These are phyloP conservation scores for Dryas drummondii DNA, from an alignment of 306 rosid species.

Conservation along the genomic window DNA sequence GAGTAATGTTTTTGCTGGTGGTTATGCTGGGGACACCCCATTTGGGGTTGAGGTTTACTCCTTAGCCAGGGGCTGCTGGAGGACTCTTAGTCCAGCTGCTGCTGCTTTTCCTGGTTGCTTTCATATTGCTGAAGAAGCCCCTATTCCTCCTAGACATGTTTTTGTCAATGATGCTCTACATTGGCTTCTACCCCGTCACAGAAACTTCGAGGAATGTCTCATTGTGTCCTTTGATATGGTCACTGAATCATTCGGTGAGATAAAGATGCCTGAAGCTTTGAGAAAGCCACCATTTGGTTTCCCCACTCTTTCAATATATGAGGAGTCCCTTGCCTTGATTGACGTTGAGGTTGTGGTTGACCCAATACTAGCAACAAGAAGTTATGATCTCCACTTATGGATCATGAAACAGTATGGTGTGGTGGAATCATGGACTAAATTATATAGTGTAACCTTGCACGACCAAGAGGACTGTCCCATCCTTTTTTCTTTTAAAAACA, in stretches of 20 bases:
- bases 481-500: neutral
- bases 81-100: neutral
- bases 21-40: too few relatives aligned
- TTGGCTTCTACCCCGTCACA: neutral
- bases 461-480: neutral
- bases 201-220: neutral
- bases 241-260: neutral
- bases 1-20: too few relatives aligned
- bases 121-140: too few relatives aligned
- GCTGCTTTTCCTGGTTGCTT: too few relatives aligned
- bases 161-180: neutral
- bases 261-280: neutral
- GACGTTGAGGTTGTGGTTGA: too few relatives aligned
- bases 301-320: neutral
- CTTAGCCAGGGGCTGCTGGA: neutral
- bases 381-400: neutral
- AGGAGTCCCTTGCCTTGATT: neutral
- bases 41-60: neutral
- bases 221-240: slow-evolving; percentile 5
- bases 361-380: too few relatives aligned
- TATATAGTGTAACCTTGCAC: too few relatives aligned
- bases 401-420: neutral
- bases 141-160: neutral
- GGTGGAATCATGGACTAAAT: neutral
- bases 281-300: neutral